Evolutionary conservation across 2,329 filamentous ascomycete species (phyloP).

Genomic region (Ophiostoma sp.): DNA sequence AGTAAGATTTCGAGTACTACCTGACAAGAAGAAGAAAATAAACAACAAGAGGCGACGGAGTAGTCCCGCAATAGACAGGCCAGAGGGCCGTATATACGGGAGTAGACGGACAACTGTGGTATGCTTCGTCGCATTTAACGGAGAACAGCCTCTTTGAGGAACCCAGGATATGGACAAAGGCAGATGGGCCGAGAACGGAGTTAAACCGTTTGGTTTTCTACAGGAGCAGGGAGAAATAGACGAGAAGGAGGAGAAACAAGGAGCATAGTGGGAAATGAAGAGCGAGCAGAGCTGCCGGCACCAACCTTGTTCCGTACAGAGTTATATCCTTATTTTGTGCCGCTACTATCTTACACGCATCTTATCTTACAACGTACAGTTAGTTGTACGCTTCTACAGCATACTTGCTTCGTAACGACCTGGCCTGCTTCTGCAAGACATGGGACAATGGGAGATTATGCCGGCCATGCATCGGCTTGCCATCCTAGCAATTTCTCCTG

Average conservation of each 20-base stretch:
- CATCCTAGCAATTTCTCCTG: conserved; percentile 7
- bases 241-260: neutral
- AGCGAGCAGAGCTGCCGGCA: conserved; percentile 6
- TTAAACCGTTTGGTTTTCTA: neutral
- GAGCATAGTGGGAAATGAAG: neutral
- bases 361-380: neutral
- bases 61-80: neutral
- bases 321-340: too few species aligned
- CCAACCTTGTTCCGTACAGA: conserved; percentile 1
- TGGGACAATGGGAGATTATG: conserved; percentile 1
- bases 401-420: neutral
- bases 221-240: neutral
- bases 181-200: neutral
- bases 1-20: too few species aligned
- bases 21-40: neutral
- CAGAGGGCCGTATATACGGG: neutral
- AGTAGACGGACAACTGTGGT: neutral
- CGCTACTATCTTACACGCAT: neutral
- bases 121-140: neutral
- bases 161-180: neutral
- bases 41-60: neutral
- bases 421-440: neutral
- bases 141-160: neutral
- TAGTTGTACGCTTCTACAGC: neutral
- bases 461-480: neutral